phyloP scores from a whole-genome alignment of 177 flowering plant species.

The Telopea speciosissima region DNA sequence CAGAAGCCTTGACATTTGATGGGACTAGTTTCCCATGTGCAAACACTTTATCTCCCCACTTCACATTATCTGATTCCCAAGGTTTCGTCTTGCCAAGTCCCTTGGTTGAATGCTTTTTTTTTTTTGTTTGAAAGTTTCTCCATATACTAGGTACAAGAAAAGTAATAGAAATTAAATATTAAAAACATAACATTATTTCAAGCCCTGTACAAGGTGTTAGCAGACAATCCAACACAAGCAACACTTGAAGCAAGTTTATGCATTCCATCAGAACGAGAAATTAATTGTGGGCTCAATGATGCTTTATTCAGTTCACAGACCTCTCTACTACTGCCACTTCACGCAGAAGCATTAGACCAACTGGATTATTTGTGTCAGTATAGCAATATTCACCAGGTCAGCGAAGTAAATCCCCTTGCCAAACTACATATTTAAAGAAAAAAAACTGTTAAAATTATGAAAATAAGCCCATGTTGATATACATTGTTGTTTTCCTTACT shows the following conservation, averaged over 20 bases:
- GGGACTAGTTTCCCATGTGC: constrained; percentile 88
- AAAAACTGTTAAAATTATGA: constrained; percentile 6
- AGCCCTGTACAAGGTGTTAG: no score
- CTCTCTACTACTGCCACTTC: constrained; percentile 95
- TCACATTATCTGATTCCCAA: constrained; percentile 51
- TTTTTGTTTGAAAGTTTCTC: constrained; percentile 82
- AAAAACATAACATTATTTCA: background rate
- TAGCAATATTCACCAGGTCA: constrained; percentile 91
- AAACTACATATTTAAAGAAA: constrained; percentile 46
- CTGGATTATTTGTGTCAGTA: constrained; percentile 65
- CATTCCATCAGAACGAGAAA: no score
- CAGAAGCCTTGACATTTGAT: constrained; percentile 64
- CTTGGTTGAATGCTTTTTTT: constrained; percentile 94
- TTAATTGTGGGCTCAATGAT: constrained; percentile 32
- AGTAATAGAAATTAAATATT: background rate
- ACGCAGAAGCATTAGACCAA: constrained; percentile 88
- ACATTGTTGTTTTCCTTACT: no score
- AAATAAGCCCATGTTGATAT: background rate
- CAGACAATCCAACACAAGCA: no score
- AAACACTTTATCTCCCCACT: constrained; percentile 72
- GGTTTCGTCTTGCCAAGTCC: constrained; percentile 88
- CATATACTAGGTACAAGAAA: constrained; percentile 49
- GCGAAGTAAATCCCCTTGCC: constrained; percentile 98
- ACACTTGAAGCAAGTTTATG: no score
- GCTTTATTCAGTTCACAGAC: constrained; percentile 73